Base-by-base conservation (phyloP, 73 alveolate species). In the Paramecium primaurelia region DNA sequence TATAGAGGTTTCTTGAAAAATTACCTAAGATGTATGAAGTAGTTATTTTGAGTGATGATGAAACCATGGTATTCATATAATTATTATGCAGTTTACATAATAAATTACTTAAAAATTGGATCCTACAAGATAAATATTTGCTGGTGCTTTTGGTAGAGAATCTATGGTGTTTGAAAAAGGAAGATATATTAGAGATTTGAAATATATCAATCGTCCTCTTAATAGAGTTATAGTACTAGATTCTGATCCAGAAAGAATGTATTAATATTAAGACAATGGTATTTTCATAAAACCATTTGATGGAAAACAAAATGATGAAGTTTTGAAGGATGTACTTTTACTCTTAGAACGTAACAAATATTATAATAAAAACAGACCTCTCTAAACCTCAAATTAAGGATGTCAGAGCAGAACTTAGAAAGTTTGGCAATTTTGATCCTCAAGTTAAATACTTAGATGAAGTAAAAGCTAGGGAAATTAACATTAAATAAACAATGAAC, bases 41-140 rank as follows among this genome's bases (percentile, higher is more conserved):
- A 0, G 98, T 97, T 7, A 92, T 97, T 59, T 96, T 97, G 47
- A 94, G 98, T 36, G 98, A 97, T 51, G 99, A 97, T 88, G 99
- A 97, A 28, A 83, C 88, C 40, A 38, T 91, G 73, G 87, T 73
- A 73, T 38, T 40, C 0, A 3, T 14, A 34, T 37, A 10, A 14
- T 93, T 26, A 94, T 95, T 25, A 93, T 20, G 16, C 47, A 73
- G 87, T 94, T 68, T 94, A 97, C 75, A 54, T 95, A 54, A 64
- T 32, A 47, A 77, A 40, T 92, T 37, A 80, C 97, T 32, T 95
- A 96, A 30, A 93, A 94, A 9, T 88, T 97, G 14, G 99, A 97
- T 89, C 98, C 98, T 18, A 92, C 92, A 4, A 88, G 90, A 58
- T 54, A 88, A 75, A 96, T 95, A 84, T 93, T 97, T 37, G 88